Evolutionary conservation across 108 stramenopile genomes (phyloP).

Genomic region (Discostella pseudostelligera): DNA sequence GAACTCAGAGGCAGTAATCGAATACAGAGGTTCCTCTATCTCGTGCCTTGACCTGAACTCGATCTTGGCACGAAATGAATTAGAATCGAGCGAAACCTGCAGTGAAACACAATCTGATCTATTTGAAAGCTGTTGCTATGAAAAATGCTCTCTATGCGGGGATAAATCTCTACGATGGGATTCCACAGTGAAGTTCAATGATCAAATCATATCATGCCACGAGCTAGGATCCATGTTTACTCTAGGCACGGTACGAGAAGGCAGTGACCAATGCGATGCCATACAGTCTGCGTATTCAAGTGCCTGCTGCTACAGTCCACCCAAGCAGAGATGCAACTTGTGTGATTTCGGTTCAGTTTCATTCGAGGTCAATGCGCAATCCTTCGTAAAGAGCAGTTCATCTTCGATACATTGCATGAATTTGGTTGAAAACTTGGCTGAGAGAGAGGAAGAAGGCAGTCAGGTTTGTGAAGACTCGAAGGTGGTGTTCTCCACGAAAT

Average conservation of each 20-base stretch:
- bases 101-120: slow-evolving; percentile 37
- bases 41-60: slow-evolving; percentile 50
- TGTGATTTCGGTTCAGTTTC: slow-evolving; percentile 28
- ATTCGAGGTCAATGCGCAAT: slow-evolving; percentile 31
- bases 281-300: slow-evolving; percentile 33
- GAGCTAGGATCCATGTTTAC: slow-evolving; percentile 38
- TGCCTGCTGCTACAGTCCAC: slow-evolving; percentile 43
- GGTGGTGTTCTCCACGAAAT: slow-evolving; percentile 32
- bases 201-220: slow-evolving; percentile 41
- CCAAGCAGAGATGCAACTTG: slow-evolving; percentile 32
- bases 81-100: slow-evolving; percentile 37
- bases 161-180: slow-evolving; percentile 36
- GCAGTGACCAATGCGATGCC: slow-evolving; percentile 43
- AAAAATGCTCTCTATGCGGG: slow-evolving; percentile 49
- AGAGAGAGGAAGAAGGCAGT: slow-evolving; percentile 45
- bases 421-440: slow-evolving; percentile 16
- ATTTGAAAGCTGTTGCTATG: slow-evolving; percentile 47
- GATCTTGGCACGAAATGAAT: slow-evolving; percentile 40
- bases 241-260: slow-evolving; percentile 22
- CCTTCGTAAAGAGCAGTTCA: slow-evolving; percentile 38
- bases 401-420: slow-evolving; percentile 35
- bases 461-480: slow-evolving; percentile 31
- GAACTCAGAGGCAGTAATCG: slow-evolving; percentile 33
- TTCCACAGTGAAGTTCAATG: slow-evolving; percentile 44
- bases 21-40: slow-evolving; percentile 43